A percentile compares a stretch with the other conserved stretches of the same genome.
Evolutionary conservation across 345 rosid species (phyloP).

Genomic region (Turritis glabra): DNA sequence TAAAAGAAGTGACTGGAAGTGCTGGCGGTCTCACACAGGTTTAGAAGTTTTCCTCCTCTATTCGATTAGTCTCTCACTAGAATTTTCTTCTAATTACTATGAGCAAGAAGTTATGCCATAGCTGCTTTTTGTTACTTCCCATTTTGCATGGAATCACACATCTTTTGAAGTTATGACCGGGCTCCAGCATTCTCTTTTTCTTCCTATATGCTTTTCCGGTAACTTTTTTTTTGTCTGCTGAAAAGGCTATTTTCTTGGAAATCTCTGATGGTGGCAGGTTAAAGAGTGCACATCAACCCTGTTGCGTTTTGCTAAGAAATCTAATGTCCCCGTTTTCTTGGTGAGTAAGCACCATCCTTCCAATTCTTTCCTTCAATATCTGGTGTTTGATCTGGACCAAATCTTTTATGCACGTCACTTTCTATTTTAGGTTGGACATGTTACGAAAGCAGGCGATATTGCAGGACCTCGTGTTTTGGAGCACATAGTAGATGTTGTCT

Average conservation of each 20-base stretch:
- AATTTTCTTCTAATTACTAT: not conserved
- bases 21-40: constrained; percentile 95
- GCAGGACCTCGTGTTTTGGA: constrained; percentile 99
- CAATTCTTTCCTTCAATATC: not conserved
- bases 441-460: constrained; percentile 86
- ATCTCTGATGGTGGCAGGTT: constrained; percentile 53
- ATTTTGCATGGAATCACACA: not conserved
- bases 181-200: not conserved
- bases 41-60: constrained; percentile 15
- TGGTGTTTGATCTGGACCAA: not conserved
- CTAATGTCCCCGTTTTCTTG: constrained; percentile 83
- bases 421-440: constrained; percentile 80
- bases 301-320: constrained; percentile 84
- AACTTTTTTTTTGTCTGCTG: not conserved
- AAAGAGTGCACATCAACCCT: constrained; percentile 87
- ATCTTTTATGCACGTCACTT: constrained; percentile 13
- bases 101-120: not conserved
- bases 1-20: constrained; percentile 76
- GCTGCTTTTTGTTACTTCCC: constrained; percentile 22
- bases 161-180: not conserved
- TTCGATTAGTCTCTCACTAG: not conserved
- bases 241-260: constrained; percentile 1
- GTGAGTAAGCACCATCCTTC: constrained; percentile 50
- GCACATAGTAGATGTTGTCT: constrained; percentile 96
- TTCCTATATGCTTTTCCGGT: not conserved